phyloP scores from a whole-genome alignment of 169 alveolate species.

The Babesia sp. region DNA sequence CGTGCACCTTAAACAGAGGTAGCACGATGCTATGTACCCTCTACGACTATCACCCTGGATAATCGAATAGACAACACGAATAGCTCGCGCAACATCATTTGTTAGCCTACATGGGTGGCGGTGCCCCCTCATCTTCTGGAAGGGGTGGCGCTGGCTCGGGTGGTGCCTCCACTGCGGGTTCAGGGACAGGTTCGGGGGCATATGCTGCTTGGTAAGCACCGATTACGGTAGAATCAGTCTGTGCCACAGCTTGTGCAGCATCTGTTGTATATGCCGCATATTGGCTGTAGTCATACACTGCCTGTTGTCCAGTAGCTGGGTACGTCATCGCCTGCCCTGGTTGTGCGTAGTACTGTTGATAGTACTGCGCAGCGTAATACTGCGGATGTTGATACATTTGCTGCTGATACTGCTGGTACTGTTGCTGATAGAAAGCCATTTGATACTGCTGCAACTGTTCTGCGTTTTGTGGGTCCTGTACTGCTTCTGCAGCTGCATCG shows the following conservation, averaged over 20 bases:
- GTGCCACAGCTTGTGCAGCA: background rate
- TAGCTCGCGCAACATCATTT: too few species aligned
- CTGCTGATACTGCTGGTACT: constrained; percentile 59
- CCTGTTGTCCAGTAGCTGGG: background rate
- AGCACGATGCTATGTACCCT: too few species aligned
- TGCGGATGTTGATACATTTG: constrained; percentile 42
- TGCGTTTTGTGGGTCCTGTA: constrained; percentile 30
- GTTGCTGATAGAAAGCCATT: constrained; percentile 68
- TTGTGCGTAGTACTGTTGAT: constrained; percentile 56
- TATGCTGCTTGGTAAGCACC: background rate
- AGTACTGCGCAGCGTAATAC: constrained; percentile 45
- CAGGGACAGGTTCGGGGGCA: constrained; percentile 9
- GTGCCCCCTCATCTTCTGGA: constrained; percentile 27
- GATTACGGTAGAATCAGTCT: background rate
- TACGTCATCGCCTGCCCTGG: background rate
- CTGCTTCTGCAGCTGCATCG: background rate
- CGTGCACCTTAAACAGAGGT: too few species aligned
- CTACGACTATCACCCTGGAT: too few species aligned
- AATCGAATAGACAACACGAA: too few species aligned
- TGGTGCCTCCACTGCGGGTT: constrained; percentile 4
- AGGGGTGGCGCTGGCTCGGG: constrained; percentile 17
- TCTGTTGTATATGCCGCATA: background rate
- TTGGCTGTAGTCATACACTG: constrained; percentile 16
- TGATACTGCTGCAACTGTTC: constrained; percentile 60
- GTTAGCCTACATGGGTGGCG: constrained; percentile 10